Conservation (phyloP, 768 basidiomycete genomes). For the Russula sp. region DNA sequence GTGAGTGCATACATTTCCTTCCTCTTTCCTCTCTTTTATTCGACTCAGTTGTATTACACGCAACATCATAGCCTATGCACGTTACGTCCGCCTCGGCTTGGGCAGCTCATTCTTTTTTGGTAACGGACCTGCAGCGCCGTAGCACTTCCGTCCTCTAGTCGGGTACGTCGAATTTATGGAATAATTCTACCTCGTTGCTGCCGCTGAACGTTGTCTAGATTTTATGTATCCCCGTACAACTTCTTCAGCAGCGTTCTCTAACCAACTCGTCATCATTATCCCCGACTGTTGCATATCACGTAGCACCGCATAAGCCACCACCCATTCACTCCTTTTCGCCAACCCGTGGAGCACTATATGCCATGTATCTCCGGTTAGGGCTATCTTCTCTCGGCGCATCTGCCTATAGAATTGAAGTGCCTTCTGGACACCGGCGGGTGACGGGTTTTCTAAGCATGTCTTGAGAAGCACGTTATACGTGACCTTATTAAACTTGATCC, state of each 20-base stretch:
- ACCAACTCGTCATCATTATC: constrained; percentile 40
- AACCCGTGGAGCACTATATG: constrained; percentile 68
- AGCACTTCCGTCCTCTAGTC: neutral
- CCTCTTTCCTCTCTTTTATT: neutral
- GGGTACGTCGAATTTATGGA: neutral
- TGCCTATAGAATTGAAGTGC: constrained; percentile 56
- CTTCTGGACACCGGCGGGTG: constrained; percentile 44
- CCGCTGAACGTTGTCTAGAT: constrained; percentile 11
- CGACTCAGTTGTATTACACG: neutral
- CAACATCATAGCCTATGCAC: constrained; percentile 50
- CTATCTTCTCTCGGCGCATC: constrained; percentile 47
- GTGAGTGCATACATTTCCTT: constrained; percentile 40
- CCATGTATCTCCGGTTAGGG: constrained; percentile 62
- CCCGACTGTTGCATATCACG: constrained; percentile 56
- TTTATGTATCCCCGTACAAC: constrained; percentile 13
- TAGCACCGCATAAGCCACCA: constrained; percentile 52
- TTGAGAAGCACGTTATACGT: constrained; percentile 76
- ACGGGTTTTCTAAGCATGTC: constrained; percentile 51
- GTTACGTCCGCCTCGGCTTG: constrained; percentile 62
- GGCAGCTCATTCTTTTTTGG: constrained; percentile 61
- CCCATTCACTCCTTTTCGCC: constrained; percentile 51
- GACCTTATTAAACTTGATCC: constrained; percentile 50
- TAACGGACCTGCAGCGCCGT: constrained; percentile 23
- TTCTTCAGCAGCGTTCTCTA: constrained; percentile 28
- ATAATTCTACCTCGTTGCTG: neutral